Percentiles rank a stretch among this genome's conserved stretches.
Conservation (phyloP, 352 stramenopile species). For the Poterioochromonas sp. region DNA sequence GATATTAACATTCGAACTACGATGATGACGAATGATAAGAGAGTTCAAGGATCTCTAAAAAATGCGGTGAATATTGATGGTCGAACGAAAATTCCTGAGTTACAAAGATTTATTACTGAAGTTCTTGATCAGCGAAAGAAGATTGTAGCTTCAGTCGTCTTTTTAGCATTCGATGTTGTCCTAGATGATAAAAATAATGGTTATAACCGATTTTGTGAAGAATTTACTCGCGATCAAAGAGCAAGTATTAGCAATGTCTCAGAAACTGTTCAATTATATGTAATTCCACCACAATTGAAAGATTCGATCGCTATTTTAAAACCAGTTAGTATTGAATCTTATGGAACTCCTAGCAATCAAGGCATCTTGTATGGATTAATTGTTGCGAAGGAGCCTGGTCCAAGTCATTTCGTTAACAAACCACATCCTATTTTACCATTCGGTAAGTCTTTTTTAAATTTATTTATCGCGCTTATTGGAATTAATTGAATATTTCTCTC, state of each 20-base stretch:
- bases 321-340: not conserved
- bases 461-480: no score
- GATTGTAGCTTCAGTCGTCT: not conserved
- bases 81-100: not conserved
- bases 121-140: not conserved
- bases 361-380: not conserved
- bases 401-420: not conserved
- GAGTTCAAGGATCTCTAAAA: not conserved
- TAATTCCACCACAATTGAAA: slow-evolving; percentile 14
- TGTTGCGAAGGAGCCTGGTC: not conserved
- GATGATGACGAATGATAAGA: not conserved
- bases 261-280: not conserved
- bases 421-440: not conserved
- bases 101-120: not conserved
- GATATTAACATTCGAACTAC: not conserved
- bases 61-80: not conserved
- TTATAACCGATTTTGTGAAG: slow-evolving; percentile 4
- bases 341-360: not conserved
- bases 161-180: not conserved
- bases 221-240: slow-evolving; percentile 9
- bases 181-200: not conserved
- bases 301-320: not conserved
- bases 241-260: not conserved
- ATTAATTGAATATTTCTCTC: no score
- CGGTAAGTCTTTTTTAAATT: not conserved